Evolutionary conservation across 2,329 filamentous ascomycete species (phyloP).

Genomic region (Elsinoe necatrix): DNA sequence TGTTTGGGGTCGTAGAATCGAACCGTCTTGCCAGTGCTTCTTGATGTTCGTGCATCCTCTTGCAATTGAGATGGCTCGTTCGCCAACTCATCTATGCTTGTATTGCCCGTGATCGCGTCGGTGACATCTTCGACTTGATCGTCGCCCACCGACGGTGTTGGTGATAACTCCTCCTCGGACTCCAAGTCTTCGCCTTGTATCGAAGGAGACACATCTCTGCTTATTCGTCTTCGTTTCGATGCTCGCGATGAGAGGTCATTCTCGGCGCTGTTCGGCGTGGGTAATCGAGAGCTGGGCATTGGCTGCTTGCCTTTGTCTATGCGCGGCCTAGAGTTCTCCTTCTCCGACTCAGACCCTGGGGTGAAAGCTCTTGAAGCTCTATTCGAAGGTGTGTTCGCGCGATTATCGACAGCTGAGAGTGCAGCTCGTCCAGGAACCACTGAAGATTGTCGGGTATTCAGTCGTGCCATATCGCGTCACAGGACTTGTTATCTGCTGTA

Average conservation of each 20-base stretch:
- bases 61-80: not conserved
- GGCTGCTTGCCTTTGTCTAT: constrained; percentile 38
- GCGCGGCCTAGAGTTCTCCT: constrained; percentile 26
- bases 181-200: constrained; percentile 23
- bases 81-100: not conserved
- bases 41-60: not conserved
- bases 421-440: constrained; percentile 11
- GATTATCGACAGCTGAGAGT: not conserved
- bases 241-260: constrained; percentile 20
- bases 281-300: constrained; percentile 33
- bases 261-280: constrained; percentile 34
- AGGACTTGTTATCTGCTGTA: constrained; percentile 7
- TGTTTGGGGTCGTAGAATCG: constrained; percentile 74
- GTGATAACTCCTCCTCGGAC: constrained; percentile 24
- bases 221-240: constrained; percentile 24
- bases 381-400: constrained; percentile 19
- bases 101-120: not conserved
- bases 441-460: constrained; percentile 20
- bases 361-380: constrained; percentile 13
- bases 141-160: constrained; percentile 25
- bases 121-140: constrained; percentile 26
- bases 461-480: constrained; percentile 22
- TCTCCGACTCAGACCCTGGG: constrained; percentile 39
- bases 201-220: constrained; percentile 12
- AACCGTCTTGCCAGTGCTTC: constrained; percentile 20